A percentile compares a stretch with the other conserved stretches of the same genome.
phyloP scores from a whole-genome alignment of 2,329 filamentous ascomycete species.

The Pseudogymnoascus destructans region DNA sequence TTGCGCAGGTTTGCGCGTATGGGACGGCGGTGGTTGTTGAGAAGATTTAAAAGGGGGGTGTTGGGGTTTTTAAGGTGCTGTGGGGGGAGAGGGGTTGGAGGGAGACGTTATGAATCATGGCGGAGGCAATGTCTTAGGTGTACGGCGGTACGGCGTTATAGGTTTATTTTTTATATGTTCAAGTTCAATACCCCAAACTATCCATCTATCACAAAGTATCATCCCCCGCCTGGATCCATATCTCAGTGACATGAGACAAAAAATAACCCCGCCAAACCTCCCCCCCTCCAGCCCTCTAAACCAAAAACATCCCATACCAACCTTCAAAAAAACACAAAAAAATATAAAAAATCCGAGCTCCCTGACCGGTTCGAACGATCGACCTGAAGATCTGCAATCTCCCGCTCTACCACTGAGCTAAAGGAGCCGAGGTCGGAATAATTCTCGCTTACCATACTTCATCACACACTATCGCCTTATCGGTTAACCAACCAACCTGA shows the following conservation, averaged over 20 bases:
- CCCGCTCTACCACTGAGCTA: constrained; percentile 11
- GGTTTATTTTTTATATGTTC: background rate
- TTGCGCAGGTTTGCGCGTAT: constrained; percentile 46
- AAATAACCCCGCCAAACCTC: background rate
- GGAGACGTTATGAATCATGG: background rate
- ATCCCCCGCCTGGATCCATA: background rate
- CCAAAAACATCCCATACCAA: background rate
- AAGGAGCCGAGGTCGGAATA: constrained; percentile 7
- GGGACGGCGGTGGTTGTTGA: constrained; percentile 46
- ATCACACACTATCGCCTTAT: background rate
- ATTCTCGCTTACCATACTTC: background rate
- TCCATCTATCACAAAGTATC: background rate
- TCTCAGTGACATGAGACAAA: background rate
- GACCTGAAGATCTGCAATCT: constrained; percentile 12
- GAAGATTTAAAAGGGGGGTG: constrained; percentile 34
- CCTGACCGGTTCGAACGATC: constrained; percentile 10
- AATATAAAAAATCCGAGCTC: background rate
- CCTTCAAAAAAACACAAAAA: background rate
- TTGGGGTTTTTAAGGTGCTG: too few species aligned
- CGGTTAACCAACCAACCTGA: background rate
- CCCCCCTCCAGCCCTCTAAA: background rate
- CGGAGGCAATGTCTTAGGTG: background rate
- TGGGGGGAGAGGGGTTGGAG: background rate
- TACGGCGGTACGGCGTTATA: background rate
- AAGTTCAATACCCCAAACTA: background rate